These are phyloP conservation scores for Salvia rosmarinus DNA, from an alignment of 257 asterid genomes.

Conservation along the genomic window DNA sequence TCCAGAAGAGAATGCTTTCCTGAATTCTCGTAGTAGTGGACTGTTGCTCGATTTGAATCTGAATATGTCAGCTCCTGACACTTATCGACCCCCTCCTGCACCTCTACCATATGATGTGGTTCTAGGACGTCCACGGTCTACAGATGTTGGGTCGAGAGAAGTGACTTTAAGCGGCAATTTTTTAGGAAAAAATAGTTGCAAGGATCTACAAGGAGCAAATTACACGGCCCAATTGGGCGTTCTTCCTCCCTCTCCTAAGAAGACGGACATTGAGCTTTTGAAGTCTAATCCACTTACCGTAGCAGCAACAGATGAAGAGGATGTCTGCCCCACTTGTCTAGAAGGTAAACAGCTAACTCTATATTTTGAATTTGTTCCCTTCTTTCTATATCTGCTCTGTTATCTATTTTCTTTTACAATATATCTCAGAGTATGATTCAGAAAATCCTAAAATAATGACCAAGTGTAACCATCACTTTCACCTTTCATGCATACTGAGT, in stretches of 20 bases:
- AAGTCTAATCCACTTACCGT: conserved; percentile 40
- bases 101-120: conserved; percentile 69
- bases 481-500: conserved; percentile 87
- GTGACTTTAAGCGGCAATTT: conserved; percentile 32
- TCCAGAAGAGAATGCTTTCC: conserved; percentile 64
- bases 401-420: conserved; percentile 5
- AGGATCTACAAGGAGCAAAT: conserved; percentile 44
- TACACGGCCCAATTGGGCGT: conserved; percentile 40
- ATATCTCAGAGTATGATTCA: conserved; percentile 57
- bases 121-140: conserved; percentile 44
- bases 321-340: conserved; percentile 83
- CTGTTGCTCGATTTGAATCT: conserved; percentile 56
- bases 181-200: conserved; percentile 33
- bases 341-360: conserved; percentile 52
- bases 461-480: conserved; percentile 79
- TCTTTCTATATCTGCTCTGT: neutral
- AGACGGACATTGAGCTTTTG: conserved; percentile 42
- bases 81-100: conserved; percentile 69
- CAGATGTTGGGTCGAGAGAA: conserved; percentile 37
- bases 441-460: conserved; percentile 71
- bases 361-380: neutral
- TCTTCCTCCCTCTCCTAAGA: conserved; percentile 49
- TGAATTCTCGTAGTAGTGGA: conserved; percentile 61
- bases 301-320: conserved; percentile 55
- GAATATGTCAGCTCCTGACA: conserved; percentile 66